Percentiles rank a stretch among this genome's conserved stretches.
These are phyloP conservation scores for Neopestalotiopsis rosae DNA, from an alignment of 2,329 filamentous ascomycete genomes.

Conservation along the genomic window DNA sequence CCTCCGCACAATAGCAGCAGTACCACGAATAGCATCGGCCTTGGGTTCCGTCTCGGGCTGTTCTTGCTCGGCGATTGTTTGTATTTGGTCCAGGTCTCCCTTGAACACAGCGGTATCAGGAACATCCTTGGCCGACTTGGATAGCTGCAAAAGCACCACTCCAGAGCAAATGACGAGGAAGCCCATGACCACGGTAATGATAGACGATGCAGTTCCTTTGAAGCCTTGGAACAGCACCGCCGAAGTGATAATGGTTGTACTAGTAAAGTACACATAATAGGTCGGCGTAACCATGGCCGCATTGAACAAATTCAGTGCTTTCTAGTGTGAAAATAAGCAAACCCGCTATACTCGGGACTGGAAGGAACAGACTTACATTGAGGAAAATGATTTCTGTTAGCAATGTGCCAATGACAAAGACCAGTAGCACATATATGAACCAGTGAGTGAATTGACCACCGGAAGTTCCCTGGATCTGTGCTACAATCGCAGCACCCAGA, in stretches of 20 bases:
- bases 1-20: constrained; percentile 84
- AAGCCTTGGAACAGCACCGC: constrained; percentile 93
- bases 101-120: constrained; percentile 91
- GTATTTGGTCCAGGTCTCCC: constrained; percentile 92
- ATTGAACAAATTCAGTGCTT: constrained; percentile 97
- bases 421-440: constrained; percentile 91
- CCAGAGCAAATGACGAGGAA: constrained; percentile 94
- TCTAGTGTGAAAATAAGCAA: constrained; percentile 63
- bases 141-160: constrained; percentile 91
- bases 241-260: constrained; percentile 91
- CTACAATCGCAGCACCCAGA: constrained; percentile 86
- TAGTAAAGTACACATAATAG: constrained; percentile 99
- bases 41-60: constrained; percentile 97
- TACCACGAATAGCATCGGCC: constrained; percentile 91
- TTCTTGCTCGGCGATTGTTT: constrained; percentile 92
- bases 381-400: constrained; percentile 94
- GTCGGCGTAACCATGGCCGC: constrained; percentile 96
- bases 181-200: constrained; percentile 88
- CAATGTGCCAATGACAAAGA: constrained; percentile 88
- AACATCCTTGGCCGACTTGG: constrained; percentile 96
- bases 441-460: constrained; percentile 86
- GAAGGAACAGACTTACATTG: constrained; percentile 70
- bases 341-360: neutral
- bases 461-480: constrained; percentile 78
- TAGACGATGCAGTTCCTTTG: constrained; percentile 81